phyloP scores from a whole-genome alignment of 345 rosid species.

The Adansonia digitata region DNA sequence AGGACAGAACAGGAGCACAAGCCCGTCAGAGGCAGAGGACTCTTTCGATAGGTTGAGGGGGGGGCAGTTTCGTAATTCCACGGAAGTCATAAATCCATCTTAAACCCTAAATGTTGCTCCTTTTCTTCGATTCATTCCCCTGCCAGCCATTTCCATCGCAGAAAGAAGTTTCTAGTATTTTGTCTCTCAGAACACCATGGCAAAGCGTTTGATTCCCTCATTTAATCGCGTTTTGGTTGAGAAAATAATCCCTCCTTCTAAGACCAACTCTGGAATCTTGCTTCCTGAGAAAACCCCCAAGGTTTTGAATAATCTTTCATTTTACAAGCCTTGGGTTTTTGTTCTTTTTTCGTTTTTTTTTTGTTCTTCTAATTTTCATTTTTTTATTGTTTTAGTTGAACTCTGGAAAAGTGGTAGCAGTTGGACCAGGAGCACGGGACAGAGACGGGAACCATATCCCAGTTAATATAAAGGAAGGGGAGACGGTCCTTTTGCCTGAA shows the following conservation, averaged over 20 bases:
- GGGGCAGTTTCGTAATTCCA: background rate
- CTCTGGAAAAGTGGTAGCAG: slow-evolving; percentile 71
- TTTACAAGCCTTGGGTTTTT: background rate
- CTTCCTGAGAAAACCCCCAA: slow-evolving; percentile 61
- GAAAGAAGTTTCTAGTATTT: background rate
- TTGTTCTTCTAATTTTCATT: no score
- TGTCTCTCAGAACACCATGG: slow-evolving; percentile 33
- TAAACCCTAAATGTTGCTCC: background rate
- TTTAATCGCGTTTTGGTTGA: slow-evolving; percentile 69
- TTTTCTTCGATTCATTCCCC: background rate
- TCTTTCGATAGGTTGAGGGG: background rate
- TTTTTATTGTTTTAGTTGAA: slow-evolving; percentile 44
- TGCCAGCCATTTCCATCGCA: background rate
- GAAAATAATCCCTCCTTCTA: slow-evolving; percentile 63
- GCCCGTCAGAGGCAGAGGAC: no score
- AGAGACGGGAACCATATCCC: slow-evolving; percentile 61
- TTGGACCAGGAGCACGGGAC: slow-evolving; percentile 65
- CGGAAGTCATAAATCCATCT: background rate
- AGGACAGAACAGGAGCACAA: background rate
- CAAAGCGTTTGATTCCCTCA: slow-evolving; percentile 72
- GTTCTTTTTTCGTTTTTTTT: no score
- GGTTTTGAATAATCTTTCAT: slow-evolving; percentile 24
- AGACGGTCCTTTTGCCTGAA: slow-evolving; percentile 68
- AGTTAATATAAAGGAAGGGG: slow-evolving; percentile 71
- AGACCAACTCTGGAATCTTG: slow-evolving; percentile 64